Base-by-base conservation (phyloP, 2,329 filamentous ascomycete species). In the Calonectria leucothoes region DNA sequence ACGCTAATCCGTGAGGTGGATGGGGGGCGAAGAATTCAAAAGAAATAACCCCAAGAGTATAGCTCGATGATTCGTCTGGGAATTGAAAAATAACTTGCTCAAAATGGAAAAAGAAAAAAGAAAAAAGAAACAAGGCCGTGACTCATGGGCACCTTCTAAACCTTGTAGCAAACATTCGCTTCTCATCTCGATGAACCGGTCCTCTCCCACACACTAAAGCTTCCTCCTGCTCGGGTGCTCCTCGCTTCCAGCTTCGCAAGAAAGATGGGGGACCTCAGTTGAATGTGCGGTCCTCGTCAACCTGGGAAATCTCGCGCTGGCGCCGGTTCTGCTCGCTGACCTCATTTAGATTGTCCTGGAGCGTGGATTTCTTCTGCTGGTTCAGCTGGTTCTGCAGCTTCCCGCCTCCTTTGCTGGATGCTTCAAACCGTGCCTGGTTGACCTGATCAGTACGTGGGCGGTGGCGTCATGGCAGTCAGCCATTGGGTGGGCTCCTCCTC, bases 341-440 rank as follows among this genome's bases (percentile, higher is more conserved):
- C 10, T 61, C 55, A 15, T 61, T 61, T 27, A 61, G 35, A 10
- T 61, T 61, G n/a, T 39, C 55, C 35, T 17, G 23, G 10, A 61
- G 6, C 10, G 55, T 61, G 55, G 12, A 51, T 14, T 45, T 69
- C 66, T 48, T 49, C 42, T 59, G 66, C 39, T 69, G 92, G 69
- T 93, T 90, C 17, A 98, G 87, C 81, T 95, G 92, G 37, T 88
- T 86, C 39, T 90, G 90, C 15, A 97, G 87, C 82, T 95, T 96
- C 20, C 94, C 92, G 79, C 91, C 91, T 59, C 86, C 85, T 84
- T 87, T 91, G 72, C 84, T 85, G 59, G 88, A 82, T 39, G 90
- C 89, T 78, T 92, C 91, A 25, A 92, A 92, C 76, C 94, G 90
- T 82, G 93, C 92, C 94, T 95, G 78, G 61, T 72, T 71, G 23